Base-by-base conservation (phyloP, 768 basidiomycete genomes). In the Boletus bicolor region DNA sequence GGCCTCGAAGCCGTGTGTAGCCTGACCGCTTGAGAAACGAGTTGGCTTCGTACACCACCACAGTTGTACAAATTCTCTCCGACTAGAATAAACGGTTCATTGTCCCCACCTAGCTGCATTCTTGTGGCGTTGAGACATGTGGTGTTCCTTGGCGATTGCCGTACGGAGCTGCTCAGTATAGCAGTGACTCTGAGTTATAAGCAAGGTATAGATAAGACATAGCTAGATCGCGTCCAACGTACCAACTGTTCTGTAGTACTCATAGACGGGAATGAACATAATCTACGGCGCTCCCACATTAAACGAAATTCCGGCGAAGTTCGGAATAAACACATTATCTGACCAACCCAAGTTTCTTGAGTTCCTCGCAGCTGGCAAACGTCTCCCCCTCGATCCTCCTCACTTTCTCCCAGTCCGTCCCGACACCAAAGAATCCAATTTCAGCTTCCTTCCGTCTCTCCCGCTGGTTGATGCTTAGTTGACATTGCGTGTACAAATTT, bases 321-420 rank as follows among this genome's bases (percentile, higher is more conserved):
- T 28, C 28, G 28, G 50, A 48, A 60, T 57, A 54, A 58, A 52
- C 57, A 51, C 43, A 55, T 54, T 51, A 82, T 64, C 75, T 73
- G 58, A 86, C 61, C 39, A 86, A 64, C 7, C 87, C 85, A 64
- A 88, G 67, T 67, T 76, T 72, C 71, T 77, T 84, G 66, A 95
- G 74, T 72, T 85, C 84, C 57, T 93, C 89, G 67, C 95, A 98
- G 63, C 82, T 85, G 56, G 80, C 78, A 45, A 93, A 77, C 37
- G 77, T 79, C 75, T 94, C 88, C 32, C 72, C 73, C 48, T 89
- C 81, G 50, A 97, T 87, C 61, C 73, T 71, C 68, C 79, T 77
- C 55, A 98, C 88, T 73, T 91, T 91, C 34, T 93, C 87, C 89
- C 91, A 93, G 68, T 98, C 90, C 11, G 93, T 90, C 32, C 93